Evolutionary conservation across 2,329 filamentous ascomycete genomes (phyloP).

Genomic region (Epichloe coenophiala): DNA sequence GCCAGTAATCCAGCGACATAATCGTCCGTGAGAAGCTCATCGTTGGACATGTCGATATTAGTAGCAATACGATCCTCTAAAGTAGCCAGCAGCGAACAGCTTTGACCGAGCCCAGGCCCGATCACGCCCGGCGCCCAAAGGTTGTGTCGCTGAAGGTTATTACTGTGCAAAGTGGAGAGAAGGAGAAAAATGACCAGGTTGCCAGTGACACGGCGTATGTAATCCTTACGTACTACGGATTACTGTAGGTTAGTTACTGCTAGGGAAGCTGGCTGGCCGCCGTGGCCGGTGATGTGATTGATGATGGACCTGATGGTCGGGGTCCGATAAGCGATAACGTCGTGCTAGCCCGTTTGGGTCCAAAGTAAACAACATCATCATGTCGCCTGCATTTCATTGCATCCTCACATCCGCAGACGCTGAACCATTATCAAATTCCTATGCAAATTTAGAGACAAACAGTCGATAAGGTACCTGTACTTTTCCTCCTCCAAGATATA

Average conservation of each 20-base stretch:
- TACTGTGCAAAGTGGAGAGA: neutral
- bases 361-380: slow-evolving; percentile 8
- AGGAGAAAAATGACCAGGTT: neutral
- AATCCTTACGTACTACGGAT: too few relatives aligned
- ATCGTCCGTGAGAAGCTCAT: slow-evolving; percentile 54
- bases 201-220: neutral
- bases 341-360: slow-evolving; percentile 5
- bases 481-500: neutral
- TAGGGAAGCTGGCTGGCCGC: too few relatives aligned
- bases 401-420: neutral
- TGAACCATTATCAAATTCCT: neutral
- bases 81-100: neutral
- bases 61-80: neutral
- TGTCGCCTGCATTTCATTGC: neutral
- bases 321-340: slow-evolving; percentile 1
- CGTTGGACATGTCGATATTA: slow-evolving; percentile 23
- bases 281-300: too few relatives aligned
- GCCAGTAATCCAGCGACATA: slow-evolving; percentile 70
- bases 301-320: neutral
- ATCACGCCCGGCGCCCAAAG: neutral
- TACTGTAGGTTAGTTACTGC: neutral
- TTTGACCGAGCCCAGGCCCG: neutral
- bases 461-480: neutral
- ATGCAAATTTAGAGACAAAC: neutral
- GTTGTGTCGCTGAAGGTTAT: neutral